Evolutionary conservation across 192 early-diverging fungal species (phyloP).

Genomic region (Coemansia sp.): DNA sequence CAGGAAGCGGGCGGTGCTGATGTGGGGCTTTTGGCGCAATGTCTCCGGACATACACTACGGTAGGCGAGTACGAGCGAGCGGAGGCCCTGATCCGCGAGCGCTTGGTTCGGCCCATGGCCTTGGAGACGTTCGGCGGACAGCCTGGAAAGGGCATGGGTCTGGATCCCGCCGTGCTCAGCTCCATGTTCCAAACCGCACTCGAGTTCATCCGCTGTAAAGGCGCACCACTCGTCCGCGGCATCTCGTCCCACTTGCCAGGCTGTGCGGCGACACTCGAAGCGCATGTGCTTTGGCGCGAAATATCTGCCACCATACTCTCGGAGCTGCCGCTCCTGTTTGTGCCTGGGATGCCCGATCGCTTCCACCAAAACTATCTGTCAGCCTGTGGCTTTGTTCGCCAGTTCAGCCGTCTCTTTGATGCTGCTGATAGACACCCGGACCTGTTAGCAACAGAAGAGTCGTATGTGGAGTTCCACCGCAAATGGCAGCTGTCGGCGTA

Average conservation of each 20-base stretch:
- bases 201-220: constrained; percentile 10
- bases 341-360: constrained; percentile 39
- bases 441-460: neutral
- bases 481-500: constrained; percentile 51
- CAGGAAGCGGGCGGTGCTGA: neutral
- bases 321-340: constrained; percentile 40
- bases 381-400: constrained; percentile 14
- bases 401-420: constrained; percentile 23
- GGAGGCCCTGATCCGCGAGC: constrained; percentile 17
- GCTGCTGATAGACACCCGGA: neutral
- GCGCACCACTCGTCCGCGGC: constrained; percentile 11
- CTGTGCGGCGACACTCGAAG: constrained; percentile 8
- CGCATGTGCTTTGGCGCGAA: constrained; percentile 39
- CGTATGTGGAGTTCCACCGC: constrained; percentile 34
- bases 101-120: constrained; percentile 23
- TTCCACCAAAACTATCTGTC: constrained; percentile 40
- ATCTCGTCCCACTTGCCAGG: constrained; percentile 12
- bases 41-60: constrained; percentile 33
- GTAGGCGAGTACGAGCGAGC: constrained; percentile 24
- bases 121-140: constrained; percentile 1
- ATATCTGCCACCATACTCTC: constrained; percentile 12
- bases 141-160: constrained; percentile 35
- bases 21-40: constrained; percentile 10
- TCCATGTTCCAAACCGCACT: constrained; percentile 16
- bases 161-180: constrained; percentile 24